Evolutionary conservation across 352 stramenopile species (phyloP).

Genomic region (Phytophthora foliorum): DNA sequence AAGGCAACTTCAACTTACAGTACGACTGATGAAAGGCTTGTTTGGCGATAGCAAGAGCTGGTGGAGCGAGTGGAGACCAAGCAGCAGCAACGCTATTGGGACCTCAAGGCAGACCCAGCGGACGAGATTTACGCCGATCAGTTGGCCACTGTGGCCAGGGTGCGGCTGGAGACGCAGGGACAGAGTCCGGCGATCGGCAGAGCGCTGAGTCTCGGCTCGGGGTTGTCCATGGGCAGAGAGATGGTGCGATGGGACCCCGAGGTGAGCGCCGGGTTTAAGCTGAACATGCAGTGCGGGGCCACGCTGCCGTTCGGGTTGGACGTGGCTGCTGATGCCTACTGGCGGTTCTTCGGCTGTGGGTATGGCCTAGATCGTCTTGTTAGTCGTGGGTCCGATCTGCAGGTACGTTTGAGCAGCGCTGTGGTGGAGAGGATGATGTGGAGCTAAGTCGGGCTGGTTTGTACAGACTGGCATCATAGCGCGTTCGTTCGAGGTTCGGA

Average conservation of each 20-base stretch:
- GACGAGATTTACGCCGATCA: slow-evolving; percentile 29
- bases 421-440: not conserved
- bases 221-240: slow-evolving; percentile 20
- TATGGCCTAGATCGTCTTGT: not conserved
- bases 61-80: not conserved
- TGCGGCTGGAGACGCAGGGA: slow-evolving; percentile 4
- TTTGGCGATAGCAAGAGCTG: slow-evolving; percentile 12
- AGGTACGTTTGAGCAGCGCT: slow-evolving; percentile 8
- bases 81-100: slow-evolving; percentile 9
- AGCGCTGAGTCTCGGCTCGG: slow-evolving; percentile 3
- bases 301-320: slow-evolving; percentile 29
- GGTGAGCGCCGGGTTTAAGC: slow-evolving; percentile 7
- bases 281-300: slow-evolving; percentile 8
- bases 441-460: not conserved
- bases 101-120: not conserved
- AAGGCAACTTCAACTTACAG: slow-evolving; percentile 25
- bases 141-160: slow-evolving; percentile 13
- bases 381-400: not conserved
- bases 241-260: slow-evolving; percentile 17
- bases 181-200: not conserved
- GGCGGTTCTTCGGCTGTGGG: slow-evolving; percentile 25
- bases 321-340: slow-evolving; percentile 26
- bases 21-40: slow-evolving; percentile 26
- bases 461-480: slow-evolving; percentile 12
- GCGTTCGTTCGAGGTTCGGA: slow-evolving; percentile 17